Conservation (phyloP, 106 monocot genomes). For the Dendrobium huoshanense region DNA sequence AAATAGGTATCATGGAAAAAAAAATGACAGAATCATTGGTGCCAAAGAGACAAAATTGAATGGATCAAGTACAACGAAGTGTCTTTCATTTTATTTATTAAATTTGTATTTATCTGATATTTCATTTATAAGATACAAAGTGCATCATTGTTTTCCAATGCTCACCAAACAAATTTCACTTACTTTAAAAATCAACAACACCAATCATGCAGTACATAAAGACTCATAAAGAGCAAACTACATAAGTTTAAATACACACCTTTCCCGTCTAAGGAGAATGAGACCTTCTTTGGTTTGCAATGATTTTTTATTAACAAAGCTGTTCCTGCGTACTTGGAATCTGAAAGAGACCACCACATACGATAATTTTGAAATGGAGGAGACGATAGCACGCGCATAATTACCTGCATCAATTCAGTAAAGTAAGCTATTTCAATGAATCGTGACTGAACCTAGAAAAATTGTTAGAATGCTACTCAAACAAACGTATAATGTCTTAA, state of each 20-base stretch:
- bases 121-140: neutral
- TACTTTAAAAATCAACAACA: neutral
- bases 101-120: neutral
- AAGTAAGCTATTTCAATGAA: neutral
- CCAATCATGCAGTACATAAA: neutral
- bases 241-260: constrained; percentile 26
- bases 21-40: neutral
- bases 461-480: neutral
- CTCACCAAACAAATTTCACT: neutral
- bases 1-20: neutral
- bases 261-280: constrained; percentile 52
- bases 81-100: neutral
- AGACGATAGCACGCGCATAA: constrained; percentile 70
- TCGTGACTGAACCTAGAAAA: neutral
- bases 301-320: constrained; percentile 86
- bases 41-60: neutral
- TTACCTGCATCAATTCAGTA: constrained; percentile 30
- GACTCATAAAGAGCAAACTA: neutral
- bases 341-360: constrained; percentile 99
- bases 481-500: neutral
- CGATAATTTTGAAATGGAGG: constrained; percentile 62
- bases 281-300: constrained; percentile 66
- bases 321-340: constrained; percentile 93
- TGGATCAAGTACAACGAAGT: neutral
- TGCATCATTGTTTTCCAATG: neutral